These are phyloP conservation scores for Wallacemonas sp. DNA, from an alignment of 208 protist species.

Conservation along the genomic window DNA sequence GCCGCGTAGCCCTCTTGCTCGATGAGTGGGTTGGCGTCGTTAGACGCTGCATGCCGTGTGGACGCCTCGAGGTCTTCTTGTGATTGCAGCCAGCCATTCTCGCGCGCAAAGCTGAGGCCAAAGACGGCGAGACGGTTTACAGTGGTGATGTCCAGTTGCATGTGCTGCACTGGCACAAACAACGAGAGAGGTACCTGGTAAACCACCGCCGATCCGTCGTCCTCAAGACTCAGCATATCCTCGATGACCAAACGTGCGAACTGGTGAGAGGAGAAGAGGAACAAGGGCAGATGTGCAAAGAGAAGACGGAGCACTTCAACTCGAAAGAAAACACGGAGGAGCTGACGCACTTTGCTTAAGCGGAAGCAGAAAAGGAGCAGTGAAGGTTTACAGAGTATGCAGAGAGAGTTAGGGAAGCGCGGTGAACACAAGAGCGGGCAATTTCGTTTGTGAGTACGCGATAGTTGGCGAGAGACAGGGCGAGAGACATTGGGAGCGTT, in stretches of 20 bases:
- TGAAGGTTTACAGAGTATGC: no score
- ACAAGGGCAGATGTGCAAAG: no score
- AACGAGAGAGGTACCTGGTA: constrained; percentile 41
- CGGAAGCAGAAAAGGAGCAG: not conserved
- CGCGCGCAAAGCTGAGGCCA: constrained; percentile 47
- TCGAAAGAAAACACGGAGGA: no score
- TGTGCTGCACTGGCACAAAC: constrained; percentile 64
- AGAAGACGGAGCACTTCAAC: no score
- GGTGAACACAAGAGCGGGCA: no score
- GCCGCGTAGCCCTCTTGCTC: constrained; percentile 20
- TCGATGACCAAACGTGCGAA: no score
- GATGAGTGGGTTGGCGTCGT: constrained; percentile 12
- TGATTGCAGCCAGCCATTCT: constrained; percentile 61
- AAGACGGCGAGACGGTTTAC: constrained; percentile 57
- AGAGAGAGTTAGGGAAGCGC: no score
- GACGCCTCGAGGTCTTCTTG: constrained; percentile 15
- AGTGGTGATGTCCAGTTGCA: constrained; percentile 43
- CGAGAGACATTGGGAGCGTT: no score
- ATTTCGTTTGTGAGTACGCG: no score
- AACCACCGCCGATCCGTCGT: constrained; percentile 53
- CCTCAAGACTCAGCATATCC: constrained; percentile 28
- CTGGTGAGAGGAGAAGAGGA: no score
- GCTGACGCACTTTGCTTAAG: no score
- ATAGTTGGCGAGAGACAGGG: no score
- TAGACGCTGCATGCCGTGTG: constrained; percentile 8